Conservation (phyloP, 306 rosid species). For the Boehmeria nivea region DNA sequence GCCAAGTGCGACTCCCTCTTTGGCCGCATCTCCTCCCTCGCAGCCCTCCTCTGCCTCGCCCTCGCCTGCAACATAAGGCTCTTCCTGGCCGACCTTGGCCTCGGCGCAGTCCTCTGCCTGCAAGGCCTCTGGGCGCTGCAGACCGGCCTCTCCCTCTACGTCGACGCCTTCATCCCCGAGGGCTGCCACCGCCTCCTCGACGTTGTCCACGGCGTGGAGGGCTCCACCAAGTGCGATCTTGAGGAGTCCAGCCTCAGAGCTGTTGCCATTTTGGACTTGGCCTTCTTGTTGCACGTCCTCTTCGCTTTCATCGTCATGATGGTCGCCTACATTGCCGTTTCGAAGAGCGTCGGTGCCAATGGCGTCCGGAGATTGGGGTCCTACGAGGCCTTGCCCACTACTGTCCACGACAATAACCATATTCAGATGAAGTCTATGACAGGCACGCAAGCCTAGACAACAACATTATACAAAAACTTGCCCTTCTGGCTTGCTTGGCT, state of each 20-base stretch:
- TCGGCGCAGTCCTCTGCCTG: conserved; percentile 54
- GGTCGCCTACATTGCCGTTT: conserved; percentile 39
- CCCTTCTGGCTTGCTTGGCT: no score
- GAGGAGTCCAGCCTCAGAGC: conserved; percentile 78
- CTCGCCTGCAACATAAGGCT: conserved; percentile 61
- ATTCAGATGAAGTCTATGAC: conserved; percentile 90
- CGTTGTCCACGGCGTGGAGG: conserved; percentile 75
- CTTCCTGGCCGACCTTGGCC: conserved; percentile 58
- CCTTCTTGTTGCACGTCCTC: conserved; percentile 54
- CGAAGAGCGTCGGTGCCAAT: conserved; percentile 42
- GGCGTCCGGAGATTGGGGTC: conserved; percentile 55
- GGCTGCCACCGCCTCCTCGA: conserved; percentile 87
- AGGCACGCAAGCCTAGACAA: conserved; percentile 77
- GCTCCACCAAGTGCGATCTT: conserved; percentile 84
- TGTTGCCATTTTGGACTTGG: conserved; percentile 68
- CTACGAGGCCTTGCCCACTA: conserved; percentile 61
- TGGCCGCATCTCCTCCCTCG: conserved; percentile 39
- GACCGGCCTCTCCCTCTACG: conserved; percentile 76
- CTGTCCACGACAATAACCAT: conserved; percentile 45
- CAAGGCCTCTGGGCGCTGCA: conserved; percentile 82
- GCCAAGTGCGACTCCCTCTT: conserved; percentile 71
- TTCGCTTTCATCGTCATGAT: conserved; percentile 51
- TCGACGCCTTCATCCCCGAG: conserved; percentile 80
- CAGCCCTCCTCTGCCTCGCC: conserved; percentile 41
- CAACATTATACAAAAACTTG: no score